Evolutionary conservation across 108 stramenopile species (phyloP).

Genomic region (Fragilaria radians): DNA sequence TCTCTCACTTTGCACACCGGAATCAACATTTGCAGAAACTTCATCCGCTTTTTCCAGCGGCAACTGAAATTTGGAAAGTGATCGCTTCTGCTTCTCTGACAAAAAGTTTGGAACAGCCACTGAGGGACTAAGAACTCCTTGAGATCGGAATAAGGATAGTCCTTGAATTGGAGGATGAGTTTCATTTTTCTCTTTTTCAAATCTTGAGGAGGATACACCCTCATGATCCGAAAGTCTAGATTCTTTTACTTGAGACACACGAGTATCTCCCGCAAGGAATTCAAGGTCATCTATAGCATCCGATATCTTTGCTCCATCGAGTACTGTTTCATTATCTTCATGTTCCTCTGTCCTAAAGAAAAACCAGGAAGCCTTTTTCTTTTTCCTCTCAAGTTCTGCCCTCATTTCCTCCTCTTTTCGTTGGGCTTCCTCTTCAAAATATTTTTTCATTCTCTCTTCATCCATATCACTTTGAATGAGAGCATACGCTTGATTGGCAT

Average conservation of each 20-base stretch:
- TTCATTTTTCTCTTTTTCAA: too few species aligned
- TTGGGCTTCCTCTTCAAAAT: background rate
- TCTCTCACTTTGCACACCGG: too few species aligned
- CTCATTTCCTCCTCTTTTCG: background rate
- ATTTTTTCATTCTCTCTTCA: background rate
- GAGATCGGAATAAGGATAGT: too few species aligned
- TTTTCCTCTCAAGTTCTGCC: background rate
- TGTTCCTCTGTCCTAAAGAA: background rate
- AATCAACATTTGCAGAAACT: too few species aligned
- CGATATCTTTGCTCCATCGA: background rate
- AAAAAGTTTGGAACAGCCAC: too few species aligned
- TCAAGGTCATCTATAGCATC: background rate
- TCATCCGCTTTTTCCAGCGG: too few species aligned
- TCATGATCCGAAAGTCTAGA: background rate
- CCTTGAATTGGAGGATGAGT: too few species aligned
- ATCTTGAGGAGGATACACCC: too few species aligned
- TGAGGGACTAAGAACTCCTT: too few species aligned
- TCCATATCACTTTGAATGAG: background rate
- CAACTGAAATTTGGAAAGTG: background rate
- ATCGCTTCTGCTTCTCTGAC: background rate
- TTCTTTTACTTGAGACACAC: background rate
- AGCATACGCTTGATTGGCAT: background rate
- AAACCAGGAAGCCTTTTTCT: background rate
- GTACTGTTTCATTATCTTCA: background rate
- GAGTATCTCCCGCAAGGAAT: background rate